phyloP scores from a whole-genome alignment of 2,329 filamentous ascomycete genomes.

The Fusarium nurragi region DNA sequence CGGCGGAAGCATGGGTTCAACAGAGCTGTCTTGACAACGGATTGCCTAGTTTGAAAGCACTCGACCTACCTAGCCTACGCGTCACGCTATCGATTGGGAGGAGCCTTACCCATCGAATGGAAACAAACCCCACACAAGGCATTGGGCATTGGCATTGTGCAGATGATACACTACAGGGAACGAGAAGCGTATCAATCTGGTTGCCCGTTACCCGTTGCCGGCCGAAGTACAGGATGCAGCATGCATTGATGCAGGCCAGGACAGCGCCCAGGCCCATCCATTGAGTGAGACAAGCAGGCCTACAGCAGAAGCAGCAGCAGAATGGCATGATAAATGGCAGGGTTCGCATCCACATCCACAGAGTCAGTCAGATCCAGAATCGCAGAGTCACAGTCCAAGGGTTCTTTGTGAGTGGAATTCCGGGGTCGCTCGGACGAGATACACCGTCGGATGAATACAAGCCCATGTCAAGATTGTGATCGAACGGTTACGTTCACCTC shows the following conservation, averaged over 20 bases:
- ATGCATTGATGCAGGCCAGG: slow-evolving; percentile 5
- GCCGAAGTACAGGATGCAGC: not conserved
- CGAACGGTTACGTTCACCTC: not conserved
- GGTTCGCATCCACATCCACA: not conserved
- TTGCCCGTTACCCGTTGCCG: slow-evolving; percentile 3
- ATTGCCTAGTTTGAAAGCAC: slow-evolving; percentile 31
- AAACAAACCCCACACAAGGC: slow-evolving; percentile 7
- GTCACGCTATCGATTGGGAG: slow-evolving; percentile 25
- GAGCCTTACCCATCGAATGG: slow-evolving; percentile 13
- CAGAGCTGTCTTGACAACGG: slow-evolving; percentile 22
- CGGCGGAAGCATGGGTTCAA: slow-evolving; percentile 22
- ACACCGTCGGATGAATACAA: slow-evolving; percentile 17
- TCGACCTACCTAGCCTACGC: slow-evolving; percentile 22
- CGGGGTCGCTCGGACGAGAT: slow-evolving; percentile 16
- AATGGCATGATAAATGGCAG: slow-evolving; percentile 25
- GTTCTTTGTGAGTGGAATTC: slow-evolving; percentile 24
- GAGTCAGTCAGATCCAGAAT: not conserved
- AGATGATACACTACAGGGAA: not conserved
- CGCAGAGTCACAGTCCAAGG: slow-evolving; percentile 12
- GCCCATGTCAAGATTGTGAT: slow-evolving; percentile 5
- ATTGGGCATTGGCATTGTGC: not conserved
- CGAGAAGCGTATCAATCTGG: not conserved
- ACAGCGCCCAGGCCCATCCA: slow-evolving; percentile 8
- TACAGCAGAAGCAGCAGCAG: slow-evolving; percentile 9
- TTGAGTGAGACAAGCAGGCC: slow-evolving; percentile 30